Conservation (phyloP, 2,329 filamentous ascomycete species). For the Penicillium brasilianum region DNA sequence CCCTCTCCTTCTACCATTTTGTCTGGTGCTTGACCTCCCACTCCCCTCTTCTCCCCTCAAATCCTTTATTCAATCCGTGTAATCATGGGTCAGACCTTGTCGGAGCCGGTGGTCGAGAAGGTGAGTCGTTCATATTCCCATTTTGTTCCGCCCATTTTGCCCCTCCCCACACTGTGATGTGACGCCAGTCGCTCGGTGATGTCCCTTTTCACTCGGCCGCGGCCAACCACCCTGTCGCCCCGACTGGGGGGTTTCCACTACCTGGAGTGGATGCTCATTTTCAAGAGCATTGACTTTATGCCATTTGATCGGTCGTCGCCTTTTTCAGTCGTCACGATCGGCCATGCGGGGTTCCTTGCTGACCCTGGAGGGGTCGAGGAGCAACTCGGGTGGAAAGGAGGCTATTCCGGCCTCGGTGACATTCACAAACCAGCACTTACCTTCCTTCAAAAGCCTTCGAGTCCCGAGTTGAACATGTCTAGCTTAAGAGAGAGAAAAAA, state of each 20-base stretch:
- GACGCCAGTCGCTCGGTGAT: constrained; percentile 21
- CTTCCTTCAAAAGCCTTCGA: background rate
- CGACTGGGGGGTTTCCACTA: constrained; percentile 11
- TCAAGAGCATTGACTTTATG: background rate
- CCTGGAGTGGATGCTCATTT: background rate
- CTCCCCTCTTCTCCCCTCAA: constrained; percentile 21
- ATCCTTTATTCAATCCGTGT: constrained; percentile 29
- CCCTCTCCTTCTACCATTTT: constrained; percentile 26
- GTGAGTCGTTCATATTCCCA: constrained; percentile 59
- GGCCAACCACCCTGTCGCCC: constrained; percentile 3
- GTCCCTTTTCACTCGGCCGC: constrained; percentile 16
- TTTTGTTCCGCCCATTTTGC: constrained; percentile 20
- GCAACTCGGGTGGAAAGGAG: constrained; percentile 11
- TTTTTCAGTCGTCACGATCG: constrained; percentile 29
- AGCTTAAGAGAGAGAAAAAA: background rate
- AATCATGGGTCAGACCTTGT: constrained; percentile 97
- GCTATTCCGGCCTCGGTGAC: constrained; percentile 6
- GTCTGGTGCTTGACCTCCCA: constrained; percentile 27
- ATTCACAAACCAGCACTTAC: background rate
- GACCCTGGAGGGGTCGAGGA: constrained; percentile 22
- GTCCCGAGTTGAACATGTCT: background rate
- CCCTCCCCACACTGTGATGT: constrained; percentile 34
- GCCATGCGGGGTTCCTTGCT: constrained; percentile 25
- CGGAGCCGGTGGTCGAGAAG: constrained; percentile 98
- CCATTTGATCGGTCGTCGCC: background rate